Percentiles rank a stretch among this genome's conserved stretches.
Evolutionary conservation across 495 filamentous ascomycete species (phyloP).

Genomic region (Podospora tetraspora): DNA sequence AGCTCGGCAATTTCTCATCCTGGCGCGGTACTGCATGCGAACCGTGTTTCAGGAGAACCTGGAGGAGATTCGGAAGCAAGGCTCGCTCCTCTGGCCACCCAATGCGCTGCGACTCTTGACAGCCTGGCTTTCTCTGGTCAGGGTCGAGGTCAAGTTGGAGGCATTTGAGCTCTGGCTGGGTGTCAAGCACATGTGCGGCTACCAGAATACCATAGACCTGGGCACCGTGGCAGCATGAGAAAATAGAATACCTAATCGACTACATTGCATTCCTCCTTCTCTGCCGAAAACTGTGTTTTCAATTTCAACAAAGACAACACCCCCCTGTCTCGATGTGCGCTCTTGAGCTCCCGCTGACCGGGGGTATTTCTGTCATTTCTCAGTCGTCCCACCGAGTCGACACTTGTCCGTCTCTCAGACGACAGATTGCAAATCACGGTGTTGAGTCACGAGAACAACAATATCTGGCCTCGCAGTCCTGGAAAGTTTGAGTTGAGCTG

Average conservation of each 20-base stretch:
- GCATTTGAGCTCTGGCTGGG: slow-evolving; percentile 55
- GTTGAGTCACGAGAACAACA: not conserved
- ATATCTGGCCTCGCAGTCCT: not conserved
- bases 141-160: slow-evolving; percentile 51
- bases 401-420: not conserved
- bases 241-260: slow-evolving; percentile 1
- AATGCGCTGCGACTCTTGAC: slow-evolving; percentile 44
- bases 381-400: not conserved
- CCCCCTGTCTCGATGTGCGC: not conserved
- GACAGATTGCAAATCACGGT: not conserved
- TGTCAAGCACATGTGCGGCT: slow-evolving; percentile 45
- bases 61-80: slow-evolving; percentile 53
- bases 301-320: not conserved
- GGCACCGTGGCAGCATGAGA: not conserved
- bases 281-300: not conserved
- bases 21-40: slow-evolving; percentile 85
- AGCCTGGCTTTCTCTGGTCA: slow-evolving; percentile 47
- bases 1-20: slow-evolving; percentile 83
- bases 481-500: not conserved
- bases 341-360: not conserved
- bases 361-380: not conserved
- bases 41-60: slow-evolving; percentile 85
- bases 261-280: not conserved
- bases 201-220: slow-evolving; percentile 9
- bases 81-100: slow-evolving; percentile 45